phyloP scores from a whole-genome alignment of 2,329 filamentous ascomycete species.

The Microcyclospora pomicola region DNA sequence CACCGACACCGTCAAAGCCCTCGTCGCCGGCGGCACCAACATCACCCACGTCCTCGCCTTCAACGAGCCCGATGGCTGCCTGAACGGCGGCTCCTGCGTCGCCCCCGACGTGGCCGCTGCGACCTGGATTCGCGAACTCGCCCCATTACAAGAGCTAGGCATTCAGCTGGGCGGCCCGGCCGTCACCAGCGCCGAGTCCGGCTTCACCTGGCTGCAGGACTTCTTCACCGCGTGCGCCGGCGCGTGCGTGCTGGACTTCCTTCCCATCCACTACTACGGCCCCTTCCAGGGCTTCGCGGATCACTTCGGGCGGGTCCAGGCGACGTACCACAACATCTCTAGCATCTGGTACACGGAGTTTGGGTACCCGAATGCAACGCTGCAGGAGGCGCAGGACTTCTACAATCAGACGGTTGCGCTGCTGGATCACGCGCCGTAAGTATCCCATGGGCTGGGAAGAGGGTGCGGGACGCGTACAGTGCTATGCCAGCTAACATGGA shows the following conservation, averaged over 20 bases:
- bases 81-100: conserved; percentile 50
- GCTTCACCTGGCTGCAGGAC: conserved; percentile 52
- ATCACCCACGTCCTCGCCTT: conserved; percentile 59
- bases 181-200: conserved; percentile 47
- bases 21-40: conserved; percentile 41
- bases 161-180: conserved; percentile 57
- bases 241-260: conserved; percentile 34
- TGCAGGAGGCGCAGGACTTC: conserved; percentile 47
- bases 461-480: neutral
- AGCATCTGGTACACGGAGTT: conserved; percentile 72
- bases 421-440: conserved; percentile 41
- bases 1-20: conserved; percentile 41
- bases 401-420: conserved; percentile 54
- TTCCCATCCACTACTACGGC: conserved; percentile 44
- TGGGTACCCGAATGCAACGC: conserved; percentile 43
- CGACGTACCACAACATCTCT: conserved; percentile 30
- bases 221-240: conserved; percentile 49
- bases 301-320: conserved; percentile 48
- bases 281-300: conserved; percentile 54
- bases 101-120: conserved; percentile 46
- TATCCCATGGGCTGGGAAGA: conserved; percentile 5
- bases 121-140: conserved; percentile 57
- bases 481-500: too few relatives aligned
- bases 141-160: conserved; percentile 51
- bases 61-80: conserved; percentile 60